Percentiles rank a stretch among this genome's conserved stretches.
Conservation (phyloP, 305 asterid species). For the Coffea humblotiana region DNA sequence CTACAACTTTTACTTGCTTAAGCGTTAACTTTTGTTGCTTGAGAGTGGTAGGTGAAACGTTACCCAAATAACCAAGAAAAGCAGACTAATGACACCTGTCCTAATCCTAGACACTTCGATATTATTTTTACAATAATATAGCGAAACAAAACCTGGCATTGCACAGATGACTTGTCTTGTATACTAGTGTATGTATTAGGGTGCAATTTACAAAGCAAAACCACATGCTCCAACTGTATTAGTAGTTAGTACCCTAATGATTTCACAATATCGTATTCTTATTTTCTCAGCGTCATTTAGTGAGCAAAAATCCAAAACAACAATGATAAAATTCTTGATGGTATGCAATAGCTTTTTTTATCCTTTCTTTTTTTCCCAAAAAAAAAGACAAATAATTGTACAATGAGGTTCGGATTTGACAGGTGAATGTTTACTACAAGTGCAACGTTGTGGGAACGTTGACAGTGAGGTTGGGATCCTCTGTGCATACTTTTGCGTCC, state of each 20-base stretch:
- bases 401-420: too few relatives aligned
- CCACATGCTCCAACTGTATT: neutral
- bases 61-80: neutral
- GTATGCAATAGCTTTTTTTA: neutral
- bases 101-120: neutral
- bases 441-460: neutral
- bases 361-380: too few relatives aligned
- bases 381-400: too few relatives aligned
- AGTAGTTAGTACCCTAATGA: too few relatives aligned
- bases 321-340: neutral
- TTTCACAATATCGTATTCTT: too few relatives aligned
- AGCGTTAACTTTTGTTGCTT: too few relatives aligned
- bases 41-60: neutral
- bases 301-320: neutral
- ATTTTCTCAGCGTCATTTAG: too few relatives aligned
- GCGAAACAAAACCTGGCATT: too few relatives aligned
- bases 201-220: neutral
- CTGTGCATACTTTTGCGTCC: neutral
- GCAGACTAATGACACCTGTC: neutral
- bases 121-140: neutral
- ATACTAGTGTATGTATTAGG: neutral
- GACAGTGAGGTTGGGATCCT: too few relatives aligned
- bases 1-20: too few relatives aligned
- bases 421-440: too few relatives aligned
- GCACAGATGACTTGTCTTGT: neutral